Conservation (phyloP, 495 filamentous ascomycete genomes). For the Aspergillus asperescens region DNA sequence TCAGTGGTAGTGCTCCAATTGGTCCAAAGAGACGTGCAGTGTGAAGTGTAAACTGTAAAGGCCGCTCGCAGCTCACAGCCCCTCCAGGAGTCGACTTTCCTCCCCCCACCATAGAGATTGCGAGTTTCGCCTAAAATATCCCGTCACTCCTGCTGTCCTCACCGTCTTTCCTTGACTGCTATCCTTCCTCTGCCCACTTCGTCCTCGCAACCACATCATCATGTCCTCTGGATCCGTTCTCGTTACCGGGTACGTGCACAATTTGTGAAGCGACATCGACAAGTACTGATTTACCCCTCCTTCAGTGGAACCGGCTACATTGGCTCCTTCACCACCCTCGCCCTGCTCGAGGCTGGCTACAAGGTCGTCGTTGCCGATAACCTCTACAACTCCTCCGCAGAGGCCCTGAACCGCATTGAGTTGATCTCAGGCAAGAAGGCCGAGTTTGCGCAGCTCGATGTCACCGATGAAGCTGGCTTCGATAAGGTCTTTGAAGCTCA, state of each 20-base stretch:
- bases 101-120: constrained; percentile 1
- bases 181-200: constrained; percentile 4
- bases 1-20: too few species aligned
- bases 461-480: constrained; percentile 76
- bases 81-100: too few species aligned
- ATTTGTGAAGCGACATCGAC: not conserved
- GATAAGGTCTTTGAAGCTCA: constrained; percentile 86
- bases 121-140: constrained; percentile 15
- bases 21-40: too few species aligned
- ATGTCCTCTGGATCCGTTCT: constrained; percentile 85
- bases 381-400: constrained; percentile 89
- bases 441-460: constrained; percentile 76
- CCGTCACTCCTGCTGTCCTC: constrained; percentile 6
- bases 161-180: constrained; percentile 5
- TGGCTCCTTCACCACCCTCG: constrained; percentile 91
- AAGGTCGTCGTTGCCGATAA: constrained; percentile 94
- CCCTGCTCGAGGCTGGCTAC: constrained; percentile 88
- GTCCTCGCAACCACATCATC: constrained; percentile 21
- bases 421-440: constrained; percentile 86
- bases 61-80: too few species aligned
- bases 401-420: constrained; percentile 87
- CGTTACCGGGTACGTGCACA: constrained; percentile 72
- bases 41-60: too few species aligned
- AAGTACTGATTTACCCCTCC: not conserved
- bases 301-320: constrained; percentile 95